Evolutionary conservation across 2,329 filamentous ascomycete species (phyloP), one percentile per base, ranked within the genome.

Genomic region (Fusarium sp.): DNA sequence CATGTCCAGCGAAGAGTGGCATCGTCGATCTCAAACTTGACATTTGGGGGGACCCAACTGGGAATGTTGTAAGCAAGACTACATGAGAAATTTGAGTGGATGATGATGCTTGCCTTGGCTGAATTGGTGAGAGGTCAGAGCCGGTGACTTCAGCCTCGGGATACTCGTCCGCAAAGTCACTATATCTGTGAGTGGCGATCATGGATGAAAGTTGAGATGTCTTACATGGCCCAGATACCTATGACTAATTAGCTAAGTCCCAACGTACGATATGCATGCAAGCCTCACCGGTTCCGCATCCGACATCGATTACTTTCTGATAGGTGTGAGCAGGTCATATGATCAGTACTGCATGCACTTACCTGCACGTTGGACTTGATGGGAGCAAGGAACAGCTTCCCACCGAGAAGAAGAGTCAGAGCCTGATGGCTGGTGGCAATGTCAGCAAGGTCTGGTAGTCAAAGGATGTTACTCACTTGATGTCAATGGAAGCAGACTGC

Each of bases 181-280:
- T 72, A 2, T 3, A 1, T 3, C 18, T 4, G 49, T 59, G 3
- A 63, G 55, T 8, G 8, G 6, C 8, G 8, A 18, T 8, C 4
- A 1, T 20, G 8, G 6, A 10, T 4, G 3, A 5, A 3, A 6
- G 5, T 24, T 6, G 0, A 18, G 3, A n/a, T 9, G 5, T 49
- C 53, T 35, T 60, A 73, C 71, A 73, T 74, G 13, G 71, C 71
- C 71, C 71, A 74, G 24, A 74, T 74, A 20, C 71, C 71, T 73
- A 7, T 6, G 2, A 9, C 8, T 20, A 1, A 11, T 57, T 23
- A 63, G 46, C 33, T 13, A 3, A 38, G 28, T 23, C 23, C 8
- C 1, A 4, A 11, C 2, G 15, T 8, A 18, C 3, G 10, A 21
- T 2, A 37, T 37, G 7, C 8, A 28, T 8, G 7, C 24, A 29